phyloP scores from a whole-genome alignment of 2,329 filamentous ascomycete species.

The Claviceps africana region DNA sequence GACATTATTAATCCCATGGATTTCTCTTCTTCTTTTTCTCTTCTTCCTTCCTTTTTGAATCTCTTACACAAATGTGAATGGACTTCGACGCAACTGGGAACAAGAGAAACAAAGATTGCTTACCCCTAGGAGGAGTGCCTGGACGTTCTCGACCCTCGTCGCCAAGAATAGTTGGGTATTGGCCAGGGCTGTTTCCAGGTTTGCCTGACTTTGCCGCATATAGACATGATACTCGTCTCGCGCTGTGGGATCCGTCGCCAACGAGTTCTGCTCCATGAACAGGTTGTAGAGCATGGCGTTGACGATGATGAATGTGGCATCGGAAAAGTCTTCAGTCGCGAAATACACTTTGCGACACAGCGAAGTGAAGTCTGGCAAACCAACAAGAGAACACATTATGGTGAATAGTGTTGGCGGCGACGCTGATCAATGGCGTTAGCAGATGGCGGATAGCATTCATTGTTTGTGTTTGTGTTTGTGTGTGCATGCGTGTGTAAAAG shows the following conservation, averaged over 20 bases:
- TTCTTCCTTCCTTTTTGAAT: not conserved
- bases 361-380: conserved; percentile 34
- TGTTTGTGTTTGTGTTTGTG: not conserved
- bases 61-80: not conserved
- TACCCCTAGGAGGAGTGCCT: conserved; percentile 45
- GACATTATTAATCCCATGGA: not conserved
- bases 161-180: conserved; percentile 43
- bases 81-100: not conserved
- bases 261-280: conserved; percentile 30
- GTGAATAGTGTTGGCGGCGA: conserved; percentile 34
- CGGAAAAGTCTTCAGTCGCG: conserved; percentile 34
- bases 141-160: conserved; percentile 38
- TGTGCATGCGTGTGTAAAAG: not conserved
- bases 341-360: conserved; percentile 38
- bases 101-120: conserved; percentile 10
- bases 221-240: conserved; percentile 24
- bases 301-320: conserved; percentile 36
- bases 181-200: conserved; percentile 35
- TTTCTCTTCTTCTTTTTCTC: not conserved
- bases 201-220: conserved; percentile 29
- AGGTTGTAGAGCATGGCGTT: conserved; percentile 36
- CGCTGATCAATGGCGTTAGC: conserved; percentile 17
- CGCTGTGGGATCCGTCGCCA: conserved; percentile 18
- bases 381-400: conserved; percentile 34
- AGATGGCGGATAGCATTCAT: not conserved